Conservation (phyloP, 1,284 basidiomycete genomes). For the Microbotryum silenes-acaulis region DNA sequence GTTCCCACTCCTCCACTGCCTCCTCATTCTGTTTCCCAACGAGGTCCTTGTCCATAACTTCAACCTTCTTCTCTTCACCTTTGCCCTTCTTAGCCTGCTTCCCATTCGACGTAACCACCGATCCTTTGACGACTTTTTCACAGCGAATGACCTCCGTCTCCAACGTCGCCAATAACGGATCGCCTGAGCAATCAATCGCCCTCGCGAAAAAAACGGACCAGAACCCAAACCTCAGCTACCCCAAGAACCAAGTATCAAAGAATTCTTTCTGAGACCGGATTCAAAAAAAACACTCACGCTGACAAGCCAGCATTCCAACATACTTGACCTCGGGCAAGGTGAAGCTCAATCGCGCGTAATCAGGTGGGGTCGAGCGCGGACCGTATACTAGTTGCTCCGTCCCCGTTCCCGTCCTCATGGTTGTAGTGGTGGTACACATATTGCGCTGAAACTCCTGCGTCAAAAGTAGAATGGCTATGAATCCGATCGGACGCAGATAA, state of each 20-base stretch:
- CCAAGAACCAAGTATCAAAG: too few relatives aligned
- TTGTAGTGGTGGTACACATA: too few relatives aligned
- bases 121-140: constrained; percentile 17
- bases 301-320: constrained; percentile 33
- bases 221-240: too few relatives aligned
- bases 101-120: constrained; percentile 7
- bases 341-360: constrained; percentile 6
- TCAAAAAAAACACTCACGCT: constrained; percentile 15
- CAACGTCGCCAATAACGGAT: constrained; percentile 27
- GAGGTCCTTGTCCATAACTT: background rate
- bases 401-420: too few relatives aligned
- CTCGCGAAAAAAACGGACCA: too few relatives aligned
- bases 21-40: background rate
- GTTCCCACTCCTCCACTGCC: constrained; percentile 31
- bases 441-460: too few relatives aligned
- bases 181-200: constrained; percentile 2
- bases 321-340: constrained; percentile 28
- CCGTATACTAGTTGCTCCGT: too few relatives aligned
- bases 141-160: constrained; percentile 24
- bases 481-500: too few relatives aligned
- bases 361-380: too few relatives aligned
- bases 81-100: constrained; percentile 10
- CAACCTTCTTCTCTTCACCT: constrained; percentile 18
- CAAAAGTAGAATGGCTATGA: too few relatives aligned
- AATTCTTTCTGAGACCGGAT: background rate